Conservation (phyloP, 495 filamentous ascomycete genomes). For the Aspergillus bertholletiae region DNA sequence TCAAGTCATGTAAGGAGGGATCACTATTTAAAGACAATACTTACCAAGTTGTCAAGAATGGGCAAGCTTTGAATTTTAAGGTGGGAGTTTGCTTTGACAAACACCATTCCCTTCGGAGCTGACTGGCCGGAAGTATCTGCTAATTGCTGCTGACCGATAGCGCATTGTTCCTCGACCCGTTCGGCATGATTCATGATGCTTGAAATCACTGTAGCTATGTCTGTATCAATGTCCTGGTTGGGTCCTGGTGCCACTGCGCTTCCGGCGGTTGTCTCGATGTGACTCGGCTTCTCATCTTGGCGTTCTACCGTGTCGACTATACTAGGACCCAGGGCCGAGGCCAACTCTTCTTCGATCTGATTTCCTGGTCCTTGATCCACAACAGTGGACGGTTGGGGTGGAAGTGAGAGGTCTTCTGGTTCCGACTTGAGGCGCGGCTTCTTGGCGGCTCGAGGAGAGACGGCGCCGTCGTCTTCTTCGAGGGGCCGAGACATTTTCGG, state of each 20-base stretch:
- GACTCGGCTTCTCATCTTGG: constrained; percentile 13
- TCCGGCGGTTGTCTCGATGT: constrained; percentile 16
- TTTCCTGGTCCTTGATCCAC: constrained; percentile 28
- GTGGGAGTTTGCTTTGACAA: constrained; percentile 53
- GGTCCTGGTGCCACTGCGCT: constrained; percentile 16
- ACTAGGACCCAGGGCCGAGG: constrained; percentile 31
- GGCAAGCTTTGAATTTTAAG: constrained; percentile 67
- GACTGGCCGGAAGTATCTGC: constrained; percentile 27
- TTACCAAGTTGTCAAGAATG: constrained; percentile 69
- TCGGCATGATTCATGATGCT: constrained; percentile 49
- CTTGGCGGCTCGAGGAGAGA: constrained; percentile 38
- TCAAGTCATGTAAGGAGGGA: neutral
- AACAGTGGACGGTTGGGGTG: constrained; percentile 13
- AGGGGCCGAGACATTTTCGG: constrained; percentile 32
- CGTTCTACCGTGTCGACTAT: constrained; percentile 28
- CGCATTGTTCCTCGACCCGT: constrained; percentile 42
- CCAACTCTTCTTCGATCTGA: constrained; percentile 43
- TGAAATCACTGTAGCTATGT: constrained; percentile 38
- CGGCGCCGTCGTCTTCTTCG: constrained; percentile 30
- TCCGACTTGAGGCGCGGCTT: constrained; percentile 38
- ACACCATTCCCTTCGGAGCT: constrained; percentile 35
- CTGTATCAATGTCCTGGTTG: constrained; percentile 24
- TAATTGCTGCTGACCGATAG: constrained; percentile 35
- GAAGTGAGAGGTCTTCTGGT: constrained; percentile 21
- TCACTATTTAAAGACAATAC: constrained; percentile 6